A percentile compares a stretch with the other conserved stretches of the same genome.
phyloP scores from a whole-genome alignment of 805 yeast species.

The Lipomyces yamanashiensis region DNA sequence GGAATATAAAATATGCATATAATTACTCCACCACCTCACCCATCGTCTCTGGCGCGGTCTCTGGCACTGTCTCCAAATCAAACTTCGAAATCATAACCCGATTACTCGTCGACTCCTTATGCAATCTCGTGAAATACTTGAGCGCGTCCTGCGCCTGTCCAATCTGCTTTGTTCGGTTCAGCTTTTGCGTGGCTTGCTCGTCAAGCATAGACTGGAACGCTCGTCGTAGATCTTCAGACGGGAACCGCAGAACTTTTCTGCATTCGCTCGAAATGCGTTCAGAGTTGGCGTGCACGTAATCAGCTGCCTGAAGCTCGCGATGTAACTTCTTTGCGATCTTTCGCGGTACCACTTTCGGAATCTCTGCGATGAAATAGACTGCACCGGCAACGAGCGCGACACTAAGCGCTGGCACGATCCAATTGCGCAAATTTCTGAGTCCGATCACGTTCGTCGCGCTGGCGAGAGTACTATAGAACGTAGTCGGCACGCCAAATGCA shows the following conservation, averaged over 20 bases:
- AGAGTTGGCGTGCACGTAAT: conserved; percentile 79
- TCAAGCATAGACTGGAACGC: conserved; percentile 71
- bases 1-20: background rate
- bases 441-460: conserved; percentile 20
- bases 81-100: conserved; percentile 22
- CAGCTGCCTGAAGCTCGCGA: conserved; percentile 63
- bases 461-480: conserved; percentile 14
- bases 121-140: conserved; percentile 58
- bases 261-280: conserved; percentile 80
- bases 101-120: conserved; percentile 44
- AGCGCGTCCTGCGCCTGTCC: conserved; percentile 61
- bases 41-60: background rate
- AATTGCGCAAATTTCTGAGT: conserved; percentile 42
- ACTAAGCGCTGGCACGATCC: conserved; percentile 60
- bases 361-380: conserved; percentile 72
- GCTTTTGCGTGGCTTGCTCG: conserved; percentile 60
- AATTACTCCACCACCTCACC: background rate
- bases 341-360: conserved; percentile 87
- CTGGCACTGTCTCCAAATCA: conserved; percentile 24
- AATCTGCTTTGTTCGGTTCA: conserved; percentile 56
- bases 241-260: conserved; percentile 76
- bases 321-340: conserved; percentile 77
- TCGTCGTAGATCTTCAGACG: conserved; percentile 78
- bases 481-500: conserved; percentile 27
- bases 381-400: conserved; percentile 58